Conservation (phyloP, 768 basidiomycete species). For the Phlegmacium glaucopus region DNA sequence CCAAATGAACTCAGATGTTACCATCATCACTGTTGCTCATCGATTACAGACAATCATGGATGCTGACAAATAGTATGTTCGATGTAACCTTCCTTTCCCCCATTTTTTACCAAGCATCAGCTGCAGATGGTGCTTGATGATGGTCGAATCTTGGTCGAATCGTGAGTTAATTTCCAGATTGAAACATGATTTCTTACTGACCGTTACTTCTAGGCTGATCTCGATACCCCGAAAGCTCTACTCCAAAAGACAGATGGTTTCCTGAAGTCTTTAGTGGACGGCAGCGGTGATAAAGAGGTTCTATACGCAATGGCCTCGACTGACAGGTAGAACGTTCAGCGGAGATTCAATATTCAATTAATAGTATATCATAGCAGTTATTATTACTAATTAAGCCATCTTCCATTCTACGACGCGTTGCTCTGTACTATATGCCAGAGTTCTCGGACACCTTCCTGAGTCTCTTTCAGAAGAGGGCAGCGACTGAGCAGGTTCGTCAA, state of each 20-base stretch:
- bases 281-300: constrained; percentile 14
- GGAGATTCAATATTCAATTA: too few relatives aligned
- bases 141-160: constrained; percentile 49
- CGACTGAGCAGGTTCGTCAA: constrained; percentile 36
- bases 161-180: constrained; percentile 11
- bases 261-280: constrained; percentile 15
- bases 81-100: background rate
- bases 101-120: constrained; percentile 14
- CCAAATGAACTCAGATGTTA: constrained; percentile 58
- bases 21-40: constrained; percentile 68
- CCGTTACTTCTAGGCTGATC: background rate
- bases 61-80: constrained; percentile 49
- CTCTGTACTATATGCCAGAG: constrained; percentile 25
- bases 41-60: constrained; percentile 68
- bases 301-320: constrained; percentile 21
- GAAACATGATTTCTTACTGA: constrained; percentile 12
- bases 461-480: constrained; percentile 35
- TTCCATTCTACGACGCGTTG: too few relatives aligned
- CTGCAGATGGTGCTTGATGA: constrained; percentile 52
- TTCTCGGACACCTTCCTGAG: constrained; percentile 35
- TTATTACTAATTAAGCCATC: too few relatives aligned
- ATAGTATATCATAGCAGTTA: too few relatives aligned
- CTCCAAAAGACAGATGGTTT: constrained; percentile 10
- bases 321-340: too few relatives aligned
- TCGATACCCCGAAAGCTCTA: constrained; percentile 10